These are phyloP conservation scores for Kalmanozyma brasiliensis DNA, from an alignment of 1,284 basidiomycete species.

Conservation along the genomic window DNA sequence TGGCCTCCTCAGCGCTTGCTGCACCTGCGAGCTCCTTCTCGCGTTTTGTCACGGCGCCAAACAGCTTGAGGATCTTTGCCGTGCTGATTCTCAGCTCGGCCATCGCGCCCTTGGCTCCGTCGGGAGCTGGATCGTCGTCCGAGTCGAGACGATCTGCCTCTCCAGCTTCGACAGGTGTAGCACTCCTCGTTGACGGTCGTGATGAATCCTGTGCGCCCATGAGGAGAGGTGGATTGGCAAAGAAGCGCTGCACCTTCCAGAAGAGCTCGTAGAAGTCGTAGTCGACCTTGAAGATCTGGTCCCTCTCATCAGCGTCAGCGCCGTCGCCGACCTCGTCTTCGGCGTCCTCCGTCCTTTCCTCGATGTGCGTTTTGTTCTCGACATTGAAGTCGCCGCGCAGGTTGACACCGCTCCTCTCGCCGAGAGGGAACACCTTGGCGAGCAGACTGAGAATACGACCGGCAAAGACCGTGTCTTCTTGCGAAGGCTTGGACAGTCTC, in stretches of 20 bases:
- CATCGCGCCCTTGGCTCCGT: slow-evolving; percentile 50
- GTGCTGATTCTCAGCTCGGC: slow-evolving; percentile 48
- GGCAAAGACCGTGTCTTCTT: slow-evolving; percentile 80
- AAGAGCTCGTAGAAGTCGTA: slow-evolving; percentile 59
- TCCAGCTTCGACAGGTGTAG: slow-evolving; percentile 19
- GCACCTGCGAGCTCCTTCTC: slow-evolving; percentile 54
- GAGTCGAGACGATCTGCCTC: slow-evolving; percentile 13
- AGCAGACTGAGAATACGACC: slow-evolving; percentile 87
- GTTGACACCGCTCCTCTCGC: slow-evolving; percentile 89
- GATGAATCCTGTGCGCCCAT: slow-evolving; percentile 35
- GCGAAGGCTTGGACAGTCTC: slow-evolving; percentile 83
- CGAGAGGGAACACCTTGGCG: slow-evolving; percentile 83
- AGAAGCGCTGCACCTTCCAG: slow-evolving; percentile 62
- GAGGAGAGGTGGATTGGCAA: slow-evolving; percentile 56
- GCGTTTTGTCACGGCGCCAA: slow-evolving; percentile 44
- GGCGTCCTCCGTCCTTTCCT: slow-evolving; percentile 26
- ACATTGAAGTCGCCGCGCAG: slow-evolving; percentile 79
- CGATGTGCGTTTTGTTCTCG: slow-evolving; percentile 71
- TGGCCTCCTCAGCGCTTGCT: slow-evolving; percentile 34
- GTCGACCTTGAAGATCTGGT: slow-evolving; percentile 42
- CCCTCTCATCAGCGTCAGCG: slow-evolving; percentile 34
- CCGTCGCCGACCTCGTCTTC: slow-evolving; percentile 17
- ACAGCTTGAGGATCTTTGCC: slow-evolving; percentile 49
- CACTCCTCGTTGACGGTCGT: slow-evolving; percentile 26
- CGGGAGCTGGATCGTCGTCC: slow-evolving; percentile 50